Evolutionary conservation across 306 rosid species (phyloP), one percentile per base, ranked within the genome.

Genomic region (Acacia acuminata): DNA sequence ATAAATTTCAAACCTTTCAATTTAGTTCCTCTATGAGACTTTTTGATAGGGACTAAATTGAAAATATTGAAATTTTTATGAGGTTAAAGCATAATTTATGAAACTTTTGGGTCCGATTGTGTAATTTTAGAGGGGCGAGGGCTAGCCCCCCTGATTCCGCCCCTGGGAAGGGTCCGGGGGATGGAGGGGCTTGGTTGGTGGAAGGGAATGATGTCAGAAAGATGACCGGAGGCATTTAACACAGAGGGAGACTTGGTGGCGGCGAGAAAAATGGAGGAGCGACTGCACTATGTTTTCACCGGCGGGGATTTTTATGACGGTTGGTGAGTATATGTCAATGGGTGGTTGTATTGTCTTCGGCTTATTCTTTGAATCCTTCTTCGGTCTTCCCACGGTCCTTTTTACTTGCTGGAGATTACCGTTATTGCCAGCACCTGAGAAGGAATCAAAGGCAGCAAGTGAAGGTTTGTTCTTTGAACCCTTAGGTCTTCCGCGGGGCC

Each of bases 401-500:
- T 63, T 88, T 14, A 43, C 16, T 2, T 55, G 47, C 13, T 24
- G 51, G 47, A 56, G 42, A 22, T 22, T 32, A 40, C 32, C 65
- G 19, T 76, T 32, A 17, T 40, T 20, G 32, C 30, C 30, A 27
- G 30, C 30, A 27, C 30, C 30, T 27, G 30, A 27, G 30, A 27
- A 27, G 30, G 30, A 27, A 27, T 27, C 30, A 27, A 27, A 27
- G 30, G 30, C 30, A 27, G 30, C 30, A 1, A 27, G 30, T 27
- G 30, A 27, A 27, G 96, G 93, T 56, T 86, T 91, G 90, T 93
- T 93, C 85, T 91, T 93, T 0, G 97, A 93, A 0, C 97, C 97
- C 2, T 86, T 91, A 4, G 97, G 97, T 34, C 97, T 84, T 14
- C 97, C 96, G 27, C 90, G 80, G 11, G 90, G 91, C 56, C 81